Evolutionary conservation across 805 yeast species (phyloP), one percentile per base, ranked within the genome.

Genomic region (Cyberlindnera galapagoensis): DNA sequence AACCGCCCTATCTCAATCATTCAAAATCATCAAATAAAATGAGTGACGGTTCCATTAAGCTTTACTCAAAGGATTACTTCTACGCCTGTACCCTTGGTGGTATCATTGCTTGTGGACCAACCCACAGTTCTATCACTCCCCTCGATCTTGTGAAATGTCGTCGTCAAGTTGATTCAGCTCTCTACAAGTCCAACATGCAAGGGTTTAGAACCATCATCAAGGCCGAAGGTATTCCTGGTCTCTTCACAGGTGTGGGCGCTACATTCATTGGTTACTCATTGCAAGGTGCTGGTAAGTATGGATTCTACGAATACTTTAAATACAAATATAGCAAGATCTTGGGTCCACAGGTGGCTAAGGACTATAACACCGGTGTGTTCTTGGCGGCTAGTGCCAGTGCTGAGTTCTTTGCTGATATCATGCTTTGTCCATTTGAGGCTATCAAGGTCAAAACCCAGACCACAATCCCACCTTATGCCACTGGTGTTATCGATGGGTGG

Each of bases 231-330:
- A 36, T 69, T 26, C 73, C 74, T 30, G 87, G 85, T 24, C 64
- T 90, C 33, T 84, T 74, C 62, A 81, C 94, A 8, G 97, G 97
- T 50, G 55, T 86, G 43, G 92, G 95, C 24, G 96, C 97, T 30
- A 92, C 97, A 4, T 74, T 81, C 40, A 68, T 88, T 39, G 97
- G 97, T 16, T 90, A 92, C 62, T 81, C 96, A 7, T 65, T 88
- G 51, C 98, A 90, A 64, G 97, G 98, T 51, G 95, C 95, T 30
- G 95, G 96, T 50, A 90, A 90, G 62, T 90, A 90, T 61, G 98
- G 98, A 19, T 78, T 87, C 57, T 90, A 92, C 62, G 97, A 90
- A 62, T 71, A 66, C 49, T 90, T 90, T 73, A 90, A 90, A 64
- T 76, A 81, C 62, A 67, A 72, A 37, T 90, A 87, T 59, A 61